Evolutionary conservation across 2,329 filamentous ascomycete species (phyloP), one percentile per base, ranked within the genome.

Genomic region (Fusarium pseudoanthophilum): DNA sequence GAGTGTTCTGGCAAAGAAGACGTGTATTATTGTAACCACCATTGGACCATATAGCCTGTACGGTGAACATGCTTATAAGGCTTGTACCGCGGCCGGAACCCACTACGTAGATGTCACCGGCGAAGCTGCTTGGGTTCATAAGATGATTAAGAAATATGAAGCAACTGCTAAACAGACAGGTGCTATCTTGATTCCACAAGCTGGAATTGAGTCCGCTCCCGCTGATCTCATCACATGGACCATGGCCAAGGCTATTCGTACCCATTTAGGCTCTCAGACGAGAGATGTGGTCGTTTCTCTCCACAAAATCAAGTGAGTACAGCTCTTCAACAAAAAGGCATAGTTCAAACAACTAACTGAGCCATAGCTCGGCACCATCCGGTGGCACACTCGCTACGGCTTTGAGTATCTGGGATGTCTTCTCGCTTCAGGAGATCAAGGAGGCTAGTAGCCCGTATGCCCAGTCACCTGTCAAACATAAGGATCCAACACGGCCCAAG

Each of bases 321-420:
- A 55, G 49, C 42, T 26, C 36, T 30, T 55, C 18, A 36, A 40
- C 21, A 11, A 11, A 16, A 28, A n/a, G 55, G 37, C 40, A 18
- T n/a, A 15, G 16, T 32, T 34, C 34, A 36, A 32, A 21, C 26
- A 28, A 26, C 67, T 77, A 42, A 78, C 34, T 14, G 28, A 40
- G 36, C 32, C 57, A 21, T 42, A 80, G 78, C 34, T 71, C 76
- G 61, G 76, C 81, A 3, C 87, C 89, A 6, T 92, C 90, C 3
- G 91, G 91, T n/a, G 91, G 91, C 52, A 92, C 93, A 4, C 82
- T 95, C 9, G 86, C 89, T 39, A 95, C 94, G 0, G 84, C 91
- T 8, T 80, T 98, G 20, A 87, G 79, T 52, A 73, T 90, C 28
- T 84, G 90, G 64, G 89, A 92, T 32, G 80, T 81, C 51, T 90